phyloP scores from a whole-genome alignment of 805 yeast species.

The Saccharomycopsis schoenii region DNA sequence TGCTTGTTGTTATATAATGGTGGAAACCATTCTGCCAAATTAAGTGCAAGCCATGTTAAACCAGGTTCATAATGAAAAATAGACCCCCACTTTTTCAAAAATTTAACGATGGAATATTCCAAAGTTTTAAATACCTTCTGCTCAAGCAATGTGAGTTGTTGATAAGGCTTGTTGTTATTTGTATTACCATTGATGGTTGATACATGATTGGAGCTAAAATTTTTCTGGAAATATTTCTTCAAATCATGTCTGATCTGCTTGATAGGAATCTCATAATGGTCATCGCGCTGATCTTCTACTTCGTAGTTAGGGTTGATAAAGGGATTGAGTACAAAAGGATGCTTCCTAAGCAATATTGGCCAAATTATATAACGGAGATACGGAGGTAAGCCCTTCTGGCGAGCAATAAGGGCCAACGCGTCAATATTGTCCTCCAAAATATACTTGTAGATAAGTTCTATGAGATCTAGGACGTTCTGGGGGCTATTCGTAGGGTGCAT shows the following conservation, averaged over 20 bases:
- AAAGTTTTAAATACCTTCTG: conserved; percentile 44
- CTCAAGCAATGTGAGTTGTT: conserved; percentile 29
- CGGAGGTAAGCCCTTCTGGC: conserved; percentile 83
- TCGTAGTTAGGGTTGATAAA: conserved; percentile 48
- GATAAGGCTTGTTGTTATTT: conserved; percentile 13
- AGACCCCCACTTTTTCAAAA: conserved; percentile 70
- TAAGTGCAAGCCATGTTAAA: conserved; percentile 79
- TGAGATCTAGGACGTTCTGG: background rate
- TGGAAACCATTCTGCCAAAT: conserved; percentile 84
- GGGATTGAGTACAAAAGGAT: conserved; percentile 77
- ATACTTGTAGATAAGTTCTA: conserved; percentile 41
- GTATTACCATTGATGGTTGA: conserved; percentile 11
- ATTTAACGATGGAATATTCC: conserved; percentile 51
- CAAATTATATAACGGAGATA: conserved; percentile 66
- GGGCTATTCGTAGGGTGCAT: background rate
- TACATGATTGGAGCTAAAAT: conserved; percentile 16
- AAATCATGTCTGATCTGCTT: conserved; percentile 45
- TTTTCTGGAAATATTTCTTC: conserved; percentile 45
- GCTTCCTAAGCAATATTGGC: conserved; percentile 74
- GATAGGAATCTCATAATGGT: conserved; percentile 7
- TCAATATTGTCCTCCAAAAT: conserved; percentile 54
- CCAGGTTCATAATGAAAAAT: conserved; percentile 72
- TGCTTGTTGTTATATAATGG: conserved; percentile 35
- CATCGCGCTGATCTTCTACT: conserved; percentile 17
- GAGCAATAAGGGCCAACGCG: conserved; percentile 68